Base-by-base conservation (phyloP, 2,329 filamentous ascomycete species). In the Paraconiothyrium brasiliense region DNA sequence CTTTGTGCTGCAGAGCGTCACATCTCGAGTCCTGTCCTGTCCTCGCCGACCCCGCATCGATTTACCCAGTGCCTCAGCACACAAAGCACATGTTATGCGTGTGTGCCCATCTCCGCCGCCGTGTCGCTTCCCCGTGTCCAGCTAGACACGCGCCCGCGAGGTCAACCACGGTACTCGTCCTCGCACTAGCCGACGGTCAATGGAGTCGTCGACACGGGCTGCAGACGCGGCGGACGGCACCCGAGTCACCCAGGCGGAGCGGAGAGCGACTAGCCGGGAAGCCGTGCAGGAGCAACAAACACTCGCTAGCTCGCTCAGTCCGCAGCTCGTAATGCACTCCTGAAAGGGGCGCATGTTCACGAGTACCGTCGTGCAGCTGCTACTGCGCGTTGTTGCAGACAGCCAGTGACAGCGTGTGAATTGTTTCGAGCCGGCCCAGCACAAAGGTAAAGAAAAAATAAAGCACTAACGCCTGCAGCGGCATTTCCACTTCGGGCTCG, bases 381-480 rank as follows among this genome's bases (percentile, higher is more conserved):
- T 67, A 48, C 44, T 68, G 63, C 67, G 64, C 62, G 58, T 20
- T 20, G 35, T 24, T 48, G 52, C 63, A 67, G 59, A 59, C 59
- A 32, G 59, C 66, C 70, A 74, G 60, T 72, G 49, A 65, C 59
- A 58, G 39, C 43, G 20, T 61, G 20, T 59, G 44, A 60, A 63
- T 69, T 71, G 55, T 64, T 27, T 64, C 64, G 54, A 62, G 14
- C 66, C 62, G 60, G 64, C 52, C 74, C 72, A 75, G 27, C 27
- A 30, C 27, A 6, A 30, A 30, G 27, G 27, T 30, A 30, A 76
- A 73, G 60, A 72, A 34, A 66, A 70, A 70, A 65, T 59, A 13
- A 39, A 34, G 54, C 51, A 20, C 43, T 43, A 44, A 44, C 10
- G 30, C 57, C 55, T 61, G 60, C 58, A 64, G 58, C 63, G 58